Base-by-base conservation (phyloP, 2,329 filamentous ascomycete genomes). In the Saccharata proteae region DNA sequence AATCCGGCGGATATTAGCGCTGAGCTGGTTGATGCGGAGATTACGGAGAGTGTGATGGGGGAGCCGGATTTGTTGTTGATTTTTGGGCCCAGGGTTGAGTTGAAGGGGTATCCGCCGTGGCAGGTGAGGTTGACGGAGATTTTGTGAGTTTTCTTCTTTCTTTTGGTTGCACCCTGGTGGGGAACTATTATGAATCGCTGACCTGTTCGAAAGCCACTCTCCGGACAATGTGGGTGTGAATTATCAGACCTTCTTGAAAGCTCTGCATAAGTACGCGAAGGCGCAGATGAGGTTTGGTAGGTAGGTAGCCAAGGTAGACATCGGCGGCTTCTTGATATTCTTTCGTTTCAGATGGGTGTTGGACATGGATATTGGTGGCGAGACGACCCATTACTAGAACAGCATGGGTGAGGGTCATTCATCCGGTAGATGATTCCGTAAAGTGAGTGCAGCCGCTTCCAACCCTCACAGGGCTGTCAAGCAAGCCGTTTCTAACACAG, bases 71-170 rank as follows among this genome's bases (percentile, higher is more conserved):
- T 98, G 10, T 62, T 98, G 36, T 71, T 98, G 33, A 62, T 93
- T 6, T 98, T 98, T 53, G 76, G 80, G 1, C 82, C 86, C 4
- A 74, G 76, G 29, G 74, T 96, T 32, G 77, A 85, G 51, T 60
- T 98, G 26, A 77, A 84, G 32, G 85, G 90, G 7, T 98, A 96
- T 52, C 90, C 90, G 7, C 90, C 90, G 1, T 98, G 90, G 90
- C 90, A 94, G 58, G 71, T 96, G 39, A 73, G 90, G 25, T 62
- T 98, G 49, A 94, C 86, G 0, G 90, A 98, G 64, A 94, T 98
- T 36, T 94, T 86, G 51, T 73, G 63, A 52, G 71, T 70, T 2
- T 25, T 21, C 22, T 10, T 22, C 28, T 13, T 23, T 14, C 25
- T n/a, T n/a, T n/a, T n/a, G n/a, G n/a, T n/a, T n/a, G n/a, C n/a